phyloP scores from a whole-genome alignment of 1,284 basidiomycete species.

The Trichosporon sp. region DNA sequence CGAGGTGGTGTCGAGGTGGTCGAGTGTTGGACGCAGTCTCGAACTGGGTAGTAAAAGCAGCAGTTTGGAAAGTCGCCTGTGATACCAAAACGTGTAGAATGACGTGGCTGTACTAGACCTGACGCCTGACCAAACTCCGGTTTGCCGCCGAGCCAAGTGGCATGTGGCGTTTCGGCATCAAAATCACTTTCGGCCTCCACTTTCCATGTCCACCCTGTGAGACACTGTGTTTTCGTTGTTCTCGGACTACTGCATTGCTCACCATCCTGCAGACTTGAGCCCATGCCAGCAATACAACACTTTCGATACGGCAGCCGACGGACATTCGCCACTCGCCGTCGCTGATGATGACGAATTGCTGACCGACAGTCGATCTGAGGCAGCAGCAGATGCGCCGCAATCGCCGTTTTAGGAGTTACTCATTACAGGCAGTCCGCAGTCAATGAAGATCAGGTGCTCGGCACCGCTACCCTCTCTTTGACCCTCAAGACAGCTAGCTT shows the following conservation, averaged over 20 bases:
- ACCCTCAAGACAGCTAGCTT: too few species aligned
- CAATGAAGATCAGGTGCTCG: too few species aligned
- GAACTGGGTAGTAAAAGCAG: neutral
- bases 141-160: neutral
- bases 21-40: slow-evolving; percentile 2
- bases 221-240: neutral
- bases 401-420: too few species aligned
- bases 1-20: neutral
- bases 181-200: neutral
- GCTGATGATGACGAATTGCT: too few species aligned
- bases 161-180: neutral
- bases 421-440: too few species aligned
- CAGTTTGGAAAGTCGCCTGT: neutral
- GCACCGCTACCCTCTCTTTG: too few species aligned
- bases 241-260: neutral
- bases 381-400: too few species aligned
- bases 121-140: neutral
- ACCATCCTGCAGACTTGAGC: neutral
- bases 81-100: neutral
- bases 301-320: neutral
- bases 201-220: neutral
- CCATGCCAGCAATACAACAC: neutral
- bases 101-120: neutral
- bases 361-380: too few species aligned
- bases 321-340: too few species aligned